These are phyloP conservation scores for Rubia tinctorum DNA, from an alignment of 305 asterid species.

Conservation along the genomic window DNA sequence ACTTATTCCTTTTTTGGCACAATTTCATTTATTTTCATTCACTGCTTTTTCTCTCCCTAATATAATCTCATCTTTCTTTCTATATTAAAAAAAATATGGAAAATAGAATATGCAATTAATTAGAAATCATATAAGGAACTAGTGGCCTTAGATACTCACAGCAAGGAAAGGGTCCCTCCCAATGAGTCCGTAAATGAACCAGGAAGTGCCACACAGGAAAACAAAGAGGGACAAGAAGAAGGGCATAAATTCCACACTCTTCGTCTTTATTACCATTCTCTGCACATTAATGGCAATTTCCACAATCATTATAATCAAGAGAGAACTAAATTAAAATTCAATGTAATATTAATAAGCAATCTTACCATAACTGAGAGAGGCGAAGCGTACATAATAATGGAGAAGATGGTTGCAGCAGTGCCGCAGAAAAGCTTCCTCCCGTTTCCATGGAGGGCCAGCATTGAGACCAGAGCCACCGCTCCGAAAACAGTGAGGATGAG, in stretches of 20 bases:
- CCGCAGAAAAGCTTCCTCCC: constrained; percentile 53
- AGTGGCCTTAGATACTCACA: constrained; percentile 31
- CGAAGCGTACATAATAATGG: constrained; percentile 67
- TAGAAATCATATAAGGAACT: too few species aligned
- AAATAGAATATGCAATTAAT: too few species aligned
- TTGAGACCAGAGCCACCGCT: constrained; percentile 45
- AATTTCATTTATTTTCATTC: too few species aligned
- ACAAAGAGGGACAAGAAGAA: constrained; percentile 47
- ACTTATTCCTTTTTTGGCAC: too few species aligned
- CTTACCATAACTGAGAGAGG: constrained; percentile 69
- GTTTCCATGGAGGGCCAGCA: constrained; percentile 40
- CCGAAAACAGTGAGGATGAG: constrained; percentile 41
- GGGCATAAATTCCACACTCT: constrained; percentile 57
- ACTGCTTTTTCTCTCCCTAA: too few species aligned
- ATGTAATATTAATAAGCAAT: too few species aligned
- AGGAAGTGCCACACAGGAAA: constrained; percentile 43
- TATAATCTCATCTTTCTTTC: too few species aligned
- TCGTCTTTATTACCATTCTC: constrained; percentile 49
- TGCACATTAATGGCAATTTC: constrained; percentile 5
- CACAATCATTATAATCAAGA: too few species aligned
- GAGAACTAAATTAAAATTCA: too few species aligned
- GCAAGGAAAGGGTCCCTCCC: constrained; percentile 48
- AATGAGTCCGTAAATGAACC: constrained; percentile 50
- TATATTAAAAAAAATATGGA: too few species aligned
- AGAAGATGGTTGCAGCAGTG: constrained; percentile 48